These are phyloP conservation scores for Wolfiporia cocos DNA, from an alignment of 1,284 basidiomycete genomes.

Conservation along the genomic window DNA sequence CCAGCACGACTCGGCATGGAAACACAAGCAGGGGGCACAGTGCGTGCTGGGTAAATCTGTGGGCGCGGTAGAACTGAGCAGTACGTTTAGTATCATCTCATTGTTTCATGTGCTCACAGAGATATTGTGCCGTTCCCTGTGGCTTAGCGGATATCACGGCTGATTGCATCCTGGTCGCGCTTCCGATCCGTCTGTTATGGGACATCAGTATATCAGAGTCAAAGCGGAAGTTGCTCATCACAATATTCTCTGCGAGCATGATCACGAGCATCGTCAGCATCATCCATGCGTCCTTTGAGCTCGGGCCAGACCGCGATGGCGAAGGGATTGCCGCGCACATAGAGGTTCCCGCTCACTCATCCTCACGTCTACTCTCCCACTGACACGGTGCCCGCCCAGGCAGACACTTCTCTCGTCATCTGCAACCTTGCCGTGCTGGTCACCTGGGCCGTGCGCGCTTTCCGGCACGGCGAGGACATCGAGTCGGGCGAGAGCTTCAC, in stretches of 20 bases:
- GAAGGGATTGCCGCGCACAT: constrained; percentile 18
- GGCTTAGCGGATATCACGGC: constrained; percentile 21
- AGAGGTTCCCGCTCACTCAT: constrained; percentile 10
- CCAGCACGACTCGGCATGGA: constrained; percentile 19
- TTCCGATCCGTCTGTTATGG: constrained; percentile 23
- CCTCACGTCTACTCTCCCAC: not conserved
- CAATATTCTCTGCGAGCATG: constrained; percentile 23
- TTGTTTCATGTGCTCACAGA: not conserved
- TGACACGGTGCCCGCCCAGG: constrained; percentile 8
- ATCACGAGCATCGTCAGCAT: constrained; percentile 21
- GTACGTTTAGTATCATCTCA: constrained; percentile 13
- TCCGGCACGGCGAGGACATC: constrained; percentile 13
- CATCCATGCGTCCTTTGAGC: constrained; percentile 17
- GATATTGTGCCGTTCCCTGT: not conserved
- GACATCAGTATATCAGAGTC: constrained; percentile 14
- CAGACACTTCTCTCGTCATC: constrained; percentile 18
- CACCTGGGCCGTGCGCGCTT: constrained; percentile 14
- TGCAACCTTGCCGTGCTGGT: constrained; percentile 22
- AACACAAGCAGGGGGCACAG: constrained; percentile 14
- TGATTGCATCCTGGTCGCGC: constrained; percentile 19
- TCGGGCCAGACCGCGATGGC: constrained; percentile 15
- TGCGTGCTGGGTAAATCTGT: constrained; percentile 23
- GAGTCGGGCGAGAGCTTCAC: constrained; percentile 4
- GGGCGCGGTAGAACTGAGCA: constrained; percentile 20
- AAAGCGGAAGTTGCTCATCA: constrained; percentile 15